These are phyloP conservation scores for Racocetra persica DNA, from an alignment of 371 early-diverging fungal species.

Conservation along the genomic window DNA sequence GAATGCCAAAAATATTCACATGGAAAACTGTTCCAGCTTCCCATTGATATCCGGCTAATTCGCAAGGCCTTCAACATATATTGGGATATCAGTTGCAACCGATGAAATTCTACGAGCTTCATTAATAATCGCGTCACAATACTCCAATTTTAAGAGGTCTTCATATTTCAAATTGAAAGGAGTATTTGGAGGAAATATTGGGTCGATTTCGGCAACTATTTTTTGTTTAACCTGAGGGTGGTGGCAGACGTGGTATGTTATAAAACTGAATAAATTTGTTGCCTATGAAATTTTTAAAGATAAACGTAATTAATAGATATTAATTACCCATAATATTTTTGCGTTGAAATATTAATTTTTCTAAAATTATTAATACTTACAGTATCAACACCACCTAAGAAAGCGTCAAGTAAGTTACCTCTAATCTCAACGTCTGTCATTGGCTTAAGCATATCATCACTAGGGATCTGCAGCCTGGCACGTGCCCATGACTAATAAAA, in stretches of 20 bases:
- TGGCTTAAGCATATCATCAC: no score
- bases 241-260: background rate
- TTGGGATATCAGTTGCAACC: background rate
- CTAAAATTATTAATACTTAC: no score
- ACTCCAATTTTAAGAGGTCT: slow-evolving; percentile 38
- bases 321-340: background rate
- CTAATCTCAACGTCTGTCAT: no score
- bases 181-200: background rate
- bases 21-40: no score
- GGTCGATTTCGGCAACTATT: slow-evolving; percentile 15
- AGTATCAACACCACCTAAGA: no score
- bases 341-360: no score
- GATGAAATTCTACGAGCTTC: slow-evolving; percentile 20
- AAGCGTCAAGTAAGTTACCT: no score
- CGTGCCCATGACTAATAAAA: no score
- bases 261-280: background rate
- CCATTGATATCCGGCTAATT: slow-evolving; percentile 36
- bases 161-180: background rate
- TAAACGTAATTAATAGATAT: background rate
- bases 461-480: no score
- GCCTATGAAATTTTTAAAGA: background rate
- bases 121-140: slow-evolving; percentile 39
- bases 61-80: background rate
- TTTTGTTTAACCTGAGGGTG: slow-evolving; percentile 10
- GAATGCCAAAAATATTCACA: no score